A percentile compares a stretch with the other conserved stretches of the same genome.
Evolutionary conservation across 192 early-diverging fungal species (phyloP).

Genomic region (Linnemannia zychae): DNA sequence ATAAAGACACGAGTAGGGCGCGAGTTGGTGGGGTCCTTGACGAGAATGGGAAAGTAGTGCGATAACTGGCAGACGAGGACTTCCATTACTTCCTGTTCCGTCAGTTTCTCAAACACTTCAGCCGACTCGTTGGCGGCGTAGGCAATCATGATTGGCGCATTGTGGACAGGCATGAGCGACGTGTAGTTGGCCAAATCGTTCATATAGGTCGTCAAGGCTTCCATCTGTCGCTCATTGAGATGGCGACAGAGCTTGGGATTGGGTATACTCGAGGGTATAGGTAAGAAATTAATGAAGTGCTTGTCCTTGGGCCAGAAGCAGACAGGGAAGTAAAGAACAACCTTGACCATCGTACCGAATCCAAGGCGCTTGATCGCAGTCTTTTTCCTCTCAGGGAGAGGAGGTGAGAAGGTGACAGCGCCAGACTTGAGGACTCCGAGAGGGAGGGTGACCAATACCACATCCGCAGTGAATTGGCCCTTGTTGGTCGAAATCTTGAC

Average conservation of each 20-base stretch:
- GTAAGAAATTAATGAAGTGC: constrained; percentile 57
- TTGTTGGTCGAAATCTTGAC: constrained; percentile 53
- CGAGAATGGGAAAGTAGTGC: constrained; percentile 38
- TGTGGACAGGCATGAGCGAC: constrained; percentile 53
- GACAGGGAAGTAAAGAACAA: constrained; percentile 40
- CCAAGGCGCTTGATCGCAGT: constrained; percentile 55
- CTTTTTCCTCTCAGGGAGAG: constrained; percentile 51
- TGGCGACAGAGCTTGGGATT: constrained; percentile 42
- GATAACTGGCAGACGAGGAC: constrained; percentile 48
- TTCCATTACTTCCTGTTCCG: constrained; percentile 45
- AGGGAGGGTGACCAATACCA: constrained; percentile 60
- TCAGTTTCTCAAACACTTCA: constrained; percentile 43
- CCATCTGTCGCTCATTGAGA: constrained; percentile 47
- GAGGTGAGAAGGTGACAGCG: constrained; percentile 52
- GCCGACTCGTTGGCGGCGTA: constrained; percentile 50
- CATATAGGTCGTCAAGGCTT: constrained; percentile 43
- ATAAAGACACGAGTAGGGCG: constrained; percentile 39
- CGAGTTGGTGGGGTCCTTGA: constrained; percentile 15
- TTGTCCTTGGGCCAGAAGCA: constrained; percentile 54
- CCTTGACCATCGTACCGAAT: constrained; percentile 62
- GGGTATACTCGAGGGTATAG: constrained; percentile 41
- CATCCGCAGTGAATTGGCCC: constrained; percentile 40
- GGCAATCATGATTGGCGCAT: constrained; percentile 40
- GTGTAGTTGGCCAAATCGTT: constrained; percentile 51
- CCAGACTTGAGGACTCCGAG: constrained; percentile 61